A percentile compares a stretch with the other conserved stretches of the same genome.
Evolutionary conservation across 805 yeast genomes (phyloP).

Genomic region (Starmerella vitae): DNA sequence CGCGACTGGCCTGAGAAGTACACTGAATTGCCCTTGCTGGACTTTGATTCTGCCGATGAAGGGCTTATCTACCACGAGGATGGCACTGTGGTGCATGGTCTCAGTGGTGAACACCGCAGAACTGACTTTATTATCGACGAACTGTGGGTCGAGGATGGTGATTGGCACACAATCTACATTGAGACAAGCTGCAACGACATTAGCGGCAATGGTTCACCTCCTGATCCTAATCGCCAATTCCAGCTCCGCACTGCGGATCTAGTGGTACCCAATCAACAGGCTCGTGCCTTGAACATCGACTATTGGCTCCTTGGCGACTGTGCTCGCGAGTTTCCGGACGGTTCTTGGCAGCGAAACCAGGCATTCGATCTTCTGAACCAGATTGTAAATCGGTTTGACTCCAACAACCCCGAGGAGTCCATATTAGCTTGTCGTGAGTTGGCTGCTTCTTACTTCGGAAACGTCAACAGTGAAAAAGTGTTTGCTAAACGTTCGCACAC

Average conservation of each 20-base stretch:
- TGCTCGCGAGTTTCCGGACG: conserved; percentile 67
- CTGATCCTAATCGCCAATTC: conserved; percentile 62
- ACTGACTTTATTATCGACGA: conserved; percentile 56
- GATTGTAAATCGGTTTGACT: conserved; percentile 76
- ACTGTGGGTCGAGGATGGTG: conserved; percentile 35
- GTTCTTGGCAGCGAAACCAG: conserved; percentile 67
- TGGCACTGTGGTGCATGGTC: conserved; percentile 67
- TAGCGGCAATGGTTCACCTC: conserved; percentile 69
- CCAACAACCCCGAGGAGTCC: conserved; percentile 40
- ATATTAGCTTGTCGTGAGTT: conserved; percentile 51
- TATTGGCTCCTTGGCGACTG: conserved; percentile 85
- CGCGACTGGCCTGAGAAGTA: conserved; percentile 38
- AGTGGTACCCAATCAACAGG: conserved; percentile 66
- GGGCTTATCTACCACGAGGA: conserved; percentile 58
- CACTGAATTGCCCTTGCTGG: conserved; percentile 45
- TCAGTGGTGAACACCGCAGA: conserved; percentile 68
- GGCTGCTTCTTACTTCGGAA: conserved; percentile 54
- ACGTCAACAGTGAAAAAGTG: conserved; percentile 53
- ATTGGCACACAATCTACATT: conserved; percentile 55
- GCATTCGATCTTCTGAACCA: conserved; percentile 69
- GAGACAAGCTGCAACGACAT: conserved; percentile 92
- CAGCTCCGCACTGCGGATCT: conserved; percentile 57
- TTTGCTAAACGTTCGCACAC: conserved; percentile 20
- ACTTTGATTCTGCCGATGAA: conserved; percentile 81
- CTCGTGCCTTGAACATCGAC: conserved; percentile 64